These are phyloP conservation scores for Penicillium hesseltinei DNA, from an alignment of 2,329 filamentous ascomycete species.

Conservation along the genomic window DNA sequence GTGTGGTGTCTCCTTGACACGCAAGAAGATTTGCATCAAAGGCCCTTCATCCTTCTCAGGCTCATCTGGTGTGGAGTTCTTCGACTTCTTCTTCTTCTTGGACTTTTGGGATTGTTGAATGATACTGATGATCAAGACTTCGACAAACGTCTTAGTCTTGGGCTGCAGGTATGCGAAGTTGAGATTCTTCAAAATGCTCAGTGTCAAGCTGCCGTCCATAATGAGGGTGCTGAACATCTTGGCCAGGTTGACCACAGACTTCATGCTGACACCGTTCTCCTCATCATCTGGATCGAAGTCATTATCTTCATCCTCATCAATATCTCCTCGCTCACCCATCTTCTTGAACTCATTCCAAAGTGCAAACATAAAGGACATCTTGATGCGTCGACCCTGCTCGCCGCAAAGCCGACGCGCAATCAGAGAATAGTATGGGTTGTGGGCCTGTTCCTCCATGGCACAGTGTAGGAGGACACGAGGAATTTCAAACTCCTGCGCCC, in stretches of 20 bases:
- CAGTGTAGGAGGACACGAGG: constrained; percentile 86
- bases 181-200: constrained; percentile 62
- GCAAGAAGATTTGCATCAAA: constrained; percentile 65
- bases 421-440: constrained; percentile 92
- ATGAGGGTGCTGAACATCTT: constrained; percentile 65
- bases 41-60: constrained; percentile 53
- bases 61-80: constrained; percentile 19
- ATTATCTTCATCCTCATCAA: constrained; percentile 62
- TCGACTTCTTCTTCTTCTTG: constrained; percentile 26
- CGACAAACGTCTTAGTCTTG: constrained; percentile 74
- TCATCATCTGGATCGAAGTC: constrained; percentile 54
- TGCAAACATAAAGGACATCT: constrained; percentile 82
- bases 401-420: constrained; percentile 75
- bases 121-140: constrained; percentile 73
- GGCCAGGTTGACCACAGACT: constrained; percentile 65
- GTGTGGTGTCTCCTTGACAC: constrained; percentile 62
- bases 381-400: constrained; percentile 64
- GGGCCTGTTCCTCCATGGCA: constrained; percentile 73
- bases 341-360: constrained; percentile 82
- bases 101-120: constrained; percentile 64
- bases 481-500: constrained; percentile 80
- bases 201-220: constrained; percentile 56
- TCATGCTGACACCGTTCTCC: constrained; percentile 50
- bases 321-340: constrained; percentile 68
- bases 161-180: constrained; percentile 75